phyloP scores from a whole-genome alignment of 2,329 filamentous ascomycete genomes.

The Ophiostoma perfectum region DNA sequence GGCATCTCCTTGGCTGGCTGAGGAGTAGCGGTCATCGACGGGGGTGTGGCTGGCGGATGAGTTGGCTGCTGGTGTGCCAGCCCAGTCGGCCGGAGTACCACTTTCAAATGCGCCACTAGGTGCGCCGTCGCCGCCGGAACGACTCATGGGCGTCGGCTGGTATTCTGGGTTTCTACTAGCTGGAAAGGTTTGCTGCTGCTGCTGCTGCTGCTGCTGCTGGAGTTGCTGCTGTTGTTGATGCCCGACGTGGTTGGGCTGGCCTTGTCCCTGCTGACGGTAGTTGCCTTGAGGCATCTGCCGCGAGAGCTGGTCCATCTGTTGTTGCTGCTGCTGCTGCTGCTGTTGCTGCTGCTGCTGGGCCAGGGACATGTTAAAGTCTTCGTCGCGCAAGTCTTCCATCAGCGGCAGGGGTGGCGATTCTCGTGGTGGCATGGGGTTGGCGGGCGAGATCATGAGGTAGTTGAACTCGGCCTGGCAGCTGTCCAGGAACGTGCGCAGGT shows the following conservation, averaged over 20 bases:
- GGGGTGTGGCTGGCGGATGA: neutral
- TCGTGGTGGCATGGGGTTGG: conserved; percentile 60
- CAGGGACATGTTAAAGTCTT: conserved; percentile 45
- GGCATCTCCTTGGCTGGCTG: neutral
- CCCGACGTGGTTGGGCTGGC: conserved; percentile 11
- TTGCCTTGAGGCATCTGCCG: neutral
- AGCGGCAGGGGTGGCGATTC: conserved; percentile 52
- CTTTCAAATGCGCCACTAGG: conserved; percentile 33
- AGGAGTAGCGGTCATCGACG: neutral
- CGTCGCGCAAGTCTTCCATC: conserved; percentile 54
- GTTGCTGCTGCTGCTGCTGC: conserved; percentile 40
- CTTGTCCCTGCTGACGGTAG: conserved; percentile 9
- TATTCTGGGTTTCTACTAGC: conserved; percentile 36
- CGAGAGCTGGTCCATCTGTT: conserved; percentile 11
- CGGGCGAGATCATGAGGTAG: conserved; percentile 62
- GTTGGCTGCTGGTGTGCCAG: neutral
- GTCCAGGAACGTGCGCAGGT: conserved; percentile 57
- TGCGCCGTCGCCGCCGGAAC: conserved; percentile 45
- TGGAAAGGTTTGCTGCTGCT: conserved; percentile 39
- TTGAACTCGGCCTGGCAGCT: conserved; percentile 62
- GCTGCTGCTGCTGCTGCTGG: conserved; percentile 37
- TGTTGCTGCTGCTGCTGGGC: conserved; percentile 36
- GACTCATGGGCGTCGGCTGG: conserved; percentile 47
- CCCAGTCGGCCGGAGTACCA: conserved; percentile 31
- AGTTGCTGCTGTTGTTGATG: conserved; percentile 39